A percentile compares a stretch with the other conserved stretches of the same genome.
Evolutionary conservation across 2,329 filamentous ascomycete genomes (phyloP).

Genomic region (Exutisphaerella laricina): DNA sequence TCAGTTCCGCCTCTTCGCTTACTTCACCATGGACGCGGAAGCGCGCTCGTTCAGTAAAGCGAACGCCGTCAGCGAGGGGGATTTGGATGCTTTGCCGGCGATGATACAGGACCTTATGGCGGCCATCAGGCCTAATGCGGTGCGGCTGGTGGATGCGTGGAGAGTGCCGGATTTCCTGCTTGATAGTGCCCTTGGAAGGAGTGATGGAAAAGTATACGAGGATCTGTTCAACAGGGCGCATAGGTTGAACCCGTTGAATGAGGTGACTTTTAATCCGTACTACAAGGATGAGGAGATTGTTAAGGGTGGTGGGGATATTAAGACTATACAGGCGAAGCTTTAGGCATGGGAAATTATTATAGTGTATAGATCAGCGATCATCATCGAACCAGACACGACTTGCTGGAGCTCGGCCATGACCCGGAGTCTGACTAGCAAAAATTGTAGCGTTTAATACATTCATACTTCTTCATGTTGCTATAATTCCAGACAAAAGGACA

Average conservation of each 20-base stretch:
- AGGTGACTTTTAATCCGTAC: constrained; percentile 47
- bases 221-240: constrained; percentile 49
- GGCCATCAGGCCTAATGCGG: constrained; percentile 46
- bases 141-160: constrained; percentile 50
- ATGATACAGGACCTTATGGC: constrained; percentile 45
- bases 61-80: constrained; percentile 38
- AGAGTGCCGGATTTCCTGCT: constrained; percentile 49
- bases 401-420: no score
- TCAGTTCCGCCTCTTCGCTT: constrained; percentile 46
- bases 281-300: constrained; percentile 48
- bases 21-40: constrained; percentile 44
- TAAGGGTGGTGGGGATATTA: constrained; percentile 36
- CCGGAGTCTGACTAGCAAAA: no score
- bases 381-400: no score
- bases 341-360: no score
- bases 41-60: constrained; percentile 44
- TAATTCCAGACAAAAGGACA: no score
- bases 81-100: constrained; percentile 39
- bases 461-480: no score
- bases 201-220: constrained; percentile 51
- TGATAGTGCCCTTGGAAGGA: constrained; percentile 47
- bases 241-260: constrained; percentile 48
- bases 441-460: no score
- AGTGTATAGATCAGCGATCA: no score
- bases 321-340: constrained; percentile 30